Percentiles rank a stretch among this genome's conserved stretches.
Evolutionary conservation across 2,329 filamentous ascomycete genomes (phyloP).

Genomic region (Fusarium setosum): DNA sequence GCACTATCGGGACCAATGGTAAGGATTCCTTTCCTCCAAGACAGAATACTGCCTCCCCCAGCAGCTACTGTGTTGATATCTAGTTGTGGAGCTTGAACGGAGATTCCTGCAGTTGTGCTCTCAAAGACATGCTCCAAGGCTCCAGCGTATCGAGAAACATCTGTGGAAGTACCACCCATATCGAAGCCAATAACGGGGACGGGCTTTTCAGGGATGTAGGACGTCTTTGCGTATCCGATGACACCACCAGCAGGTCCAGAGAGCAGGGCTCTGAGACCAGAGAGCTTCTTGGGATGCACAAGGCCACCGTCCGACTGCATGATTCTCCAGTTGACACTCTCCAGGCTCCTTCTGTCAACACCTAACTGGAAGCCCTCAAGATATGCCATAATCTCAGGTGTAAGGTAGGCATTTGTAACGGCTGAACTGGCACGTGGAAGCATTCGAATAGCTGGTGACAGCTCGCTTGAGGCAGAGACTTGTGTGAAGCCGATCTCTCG

Average conservation of each 20-base stretch:
- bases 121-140: constrained; percentile 78
- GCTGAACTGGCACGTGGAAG: constrained; percentile 75
- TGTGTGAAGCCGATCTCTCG: constrained; percentile 79
- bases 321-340: constrained; percentile 53
- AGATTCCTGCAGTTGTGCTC: constrained; percentile 75
- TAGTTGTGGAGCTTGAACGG: constrained; percentile 76
- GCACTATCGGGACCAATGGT: constrained; percentile 71
- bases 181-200: constrained; percentile 65
- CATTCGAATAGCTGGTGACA: constrained; percentile 76
- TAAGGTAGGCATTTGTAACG: constrained; percentile 77
- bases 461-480: constrained; percentile 73
- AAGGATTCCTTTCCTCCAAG: constrained; percentile 76
- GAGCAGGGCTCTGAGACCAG: constrained; percentile 71
- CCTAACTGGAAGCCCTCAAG: constrained; percentile 68
- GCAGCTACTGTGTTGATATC: constrained; percentile 77
- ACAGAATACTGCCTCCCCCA: constrained; percentile 63
- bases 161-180: constrained; percentile 74
- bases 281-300: constrained; percentile 66
- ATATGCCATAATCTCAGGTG: constrained; percentile 69
- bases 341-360: constrained; percentile 61
- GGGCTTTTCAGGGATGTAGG: constrained; percentile 71
- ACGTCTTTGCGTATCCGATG: constrained; percentile 76
- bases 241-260: constrained; percentile 77
- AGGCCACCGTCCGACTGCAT: constrained; percentile 57
- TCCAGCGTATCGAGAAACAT: constrained; percentile 76